A percentile compares a stretch with the other conserved stretches of the same genome.
Evolutionary conservation across 306 rosid species (phyloP).

Genomic region (Vachellia collinsii): DNA sequence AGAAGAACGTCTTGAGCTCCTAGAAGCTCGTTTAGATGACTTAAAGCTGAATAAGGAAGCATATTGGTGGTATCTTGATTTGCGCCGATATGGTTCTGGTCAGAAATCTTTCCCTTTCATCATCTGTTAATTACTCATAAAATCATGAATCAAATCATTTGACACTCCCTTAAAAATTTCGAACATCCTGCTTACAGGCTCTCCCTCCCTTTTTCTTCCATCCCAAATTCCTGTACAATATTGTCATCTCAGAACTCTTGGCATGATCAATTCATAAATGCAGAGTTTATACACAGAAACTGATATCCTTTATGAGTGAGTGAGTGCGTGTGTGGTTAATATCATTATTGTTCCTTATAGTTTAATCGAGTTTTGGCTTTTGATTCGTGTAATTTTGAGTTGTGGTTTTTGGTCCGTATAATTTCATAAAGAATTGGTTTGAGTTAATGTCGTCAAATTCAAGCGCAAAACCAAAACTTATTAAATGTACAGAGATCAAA

Average conservation of each 20-base stretch:
- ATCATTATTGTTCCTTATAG: too few species aligned
- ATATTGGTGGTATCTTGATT: conserved; percentile 98
- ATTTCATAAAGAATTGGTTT: too few species aligned
- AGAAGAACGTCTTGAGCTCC: conserved; percentile 85
- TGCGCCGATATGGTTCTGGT: conserved; percentile 99
- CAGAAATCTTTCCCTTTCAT: conserved; percentile 34
- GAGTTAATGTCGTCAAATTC: too few species aligned
- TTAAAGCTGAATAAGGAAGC: conserved; percentile 77
- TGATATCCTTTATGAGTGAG: not conserved
- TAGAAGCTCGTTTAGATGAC: conserved; percentile 88
- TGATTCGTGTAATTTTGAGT: too few species aligned
- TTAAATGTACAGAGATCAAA: too few species aligned
- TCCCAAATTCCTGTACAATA: not conserved
- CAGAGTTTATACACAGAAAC: not conserved
- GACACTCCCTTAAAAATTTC: conserved; percentile 1
- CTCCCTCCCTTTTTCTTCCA: not conserved
- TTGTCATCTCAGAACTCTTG: not conserved
- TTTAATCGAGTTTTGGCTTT: too few species aligned
- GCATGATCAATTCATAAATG: not conserved
- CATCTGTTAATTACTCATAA: conserved; percentile 4
- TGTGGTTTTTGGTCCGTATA: too few species aligned
- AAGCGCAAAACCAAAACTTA: too few species aligned
- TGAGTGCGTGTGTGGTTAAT: too few species aligned
- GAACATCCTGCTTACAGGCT: conserved; percentile 1
- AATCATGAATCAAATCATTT: conserved; percentile 8